Evolutionary conservation across 768 basidiomycete species (phyloP).

Genomic region (Rhodotorula graminis): DNA sequence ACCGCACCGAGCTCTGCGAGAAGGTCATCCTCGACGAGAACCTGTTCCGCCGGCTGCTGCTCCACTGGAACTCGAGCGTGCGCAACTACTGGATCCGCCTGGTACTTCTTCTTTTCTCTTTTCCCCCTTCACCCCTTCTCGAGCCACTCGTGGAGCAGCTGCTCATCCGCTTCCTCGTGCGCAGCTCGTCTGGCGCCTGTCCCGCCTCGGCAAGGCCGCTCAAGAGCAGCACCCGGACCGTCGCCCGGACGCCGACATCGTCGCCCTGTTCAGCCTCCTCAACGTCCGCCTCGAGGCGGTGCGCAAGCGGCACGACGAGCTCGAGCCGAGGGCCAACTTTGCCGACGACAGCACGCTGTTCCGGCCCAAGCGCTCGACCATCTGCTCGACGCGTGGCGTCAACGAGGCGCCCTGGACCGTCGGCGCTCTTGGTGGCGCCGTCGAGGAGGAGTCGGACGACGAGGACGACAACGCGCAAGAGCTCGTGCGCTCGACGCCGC

Average conservation of each 20-base stretch:
- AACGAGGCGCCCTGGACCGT: constrained; percentile 40
- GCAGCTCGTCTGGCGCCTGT: constrained; percentile 50
- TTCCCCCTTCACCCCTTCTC: no score
- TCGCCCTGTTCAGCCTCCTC: constrained; percentile 47
- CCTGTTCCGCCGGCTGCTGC: constrained; percentile 48
- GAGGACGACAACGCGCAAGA: constrained; percentile 14
- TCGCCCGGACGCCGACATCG: constrained; percentile 34
- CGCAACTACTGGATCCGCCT: constrained; percentile 34
- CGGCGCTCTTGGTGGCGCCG: constrained; percentile 30
- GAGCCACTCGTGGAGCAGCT: no score
- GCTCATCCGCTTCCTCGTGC: background rate
- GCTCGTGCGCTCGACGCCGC: constrained; percentile 15
- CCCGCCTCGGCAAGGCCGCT: constrained; percentile 45
- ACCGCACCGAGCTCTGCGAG: constrained; percentile 48
- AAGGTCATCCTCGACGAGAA: constrained; percentile 47
- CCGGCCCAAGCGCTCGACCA: constrained; percentile 39
- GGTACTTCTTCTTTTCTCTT: constrained; percentile 40
- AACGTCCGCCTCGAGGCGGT: constrained; percentile 50
- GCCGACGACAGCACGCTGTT: constrained; percentile 34
- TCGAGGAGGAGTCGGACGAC: constrained; percentile 32
- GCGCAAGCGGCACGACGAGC: constrained; percentile 49
- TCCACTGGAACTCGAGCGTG: constrained; percentile 47
- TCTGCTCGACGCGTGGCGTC: constrained; percentile 44
- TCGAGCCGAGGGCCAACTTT: constrained; percentile 46
- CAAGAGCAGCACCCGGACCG: constrained; percentile 38